Base-by-base conservation (phyloP, 2,329 filamentous ascomycete genomes). In the Diaporthe sp. region DNA sequence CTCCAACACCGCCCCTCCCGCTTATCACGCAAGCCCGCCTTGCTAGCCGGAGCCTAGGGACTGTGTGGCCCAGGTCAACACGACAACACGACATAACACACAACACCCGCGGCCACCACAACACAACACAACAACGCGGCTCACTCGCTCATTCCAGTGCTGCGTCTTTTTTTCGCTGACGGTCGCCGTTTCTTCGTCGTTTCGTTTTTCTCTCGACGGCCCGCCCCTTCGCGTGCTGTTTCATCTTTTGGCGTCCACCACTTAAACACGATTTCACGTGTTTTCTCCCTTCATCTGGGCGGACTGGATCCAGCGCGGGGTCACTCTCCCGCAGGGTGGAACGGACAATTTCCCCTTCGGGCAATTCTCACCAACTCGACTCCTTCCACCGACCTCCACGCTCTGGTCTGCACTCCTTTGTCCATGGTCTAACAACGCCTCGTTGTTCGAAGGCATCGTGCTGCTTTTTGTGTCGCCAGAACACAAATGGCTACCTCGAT, bases 401-500 rank as follows among this genome's bases (percentile, higher is more conserved):
- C 57, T 64, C 60, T 13, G 47, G 38, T 40, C 42, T 13, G 47
- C 64, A 54, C 33, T 42, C 57, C 25, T 33, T 52, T 68, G 74
- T 68, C 60, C 61, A 76, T 76, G 72, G 68, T 74, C 72, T 74
- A 58, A 66, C 42, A 57, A 76, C 72, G 57, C 47, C 72, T 64
- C 68, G 72, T 55, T 54, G 55, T 72, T 67, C 61, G 72, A 76
- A 74, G 72, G 58, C 61, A 74, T 74, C 75, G 75, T 74, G 69
- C 72, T 52, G 61, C 67, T 71, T 45, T 38, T 71, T 74, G 72
- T 72, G 72, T 74, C 68, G 60, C 61, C 58, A 61, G 47, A 66
- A 72, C 74, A 84, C 73, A 76, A 47, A 87, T 87, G 86, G 84
- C 85, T 78, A 85, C 85, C 76, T 84, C 84, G 76, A 81, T 85